Evolutionary conservation across 2,329 filamentous ascomycete species (phyloP).

Genomic region (Elsinoe perseae): DNA sequence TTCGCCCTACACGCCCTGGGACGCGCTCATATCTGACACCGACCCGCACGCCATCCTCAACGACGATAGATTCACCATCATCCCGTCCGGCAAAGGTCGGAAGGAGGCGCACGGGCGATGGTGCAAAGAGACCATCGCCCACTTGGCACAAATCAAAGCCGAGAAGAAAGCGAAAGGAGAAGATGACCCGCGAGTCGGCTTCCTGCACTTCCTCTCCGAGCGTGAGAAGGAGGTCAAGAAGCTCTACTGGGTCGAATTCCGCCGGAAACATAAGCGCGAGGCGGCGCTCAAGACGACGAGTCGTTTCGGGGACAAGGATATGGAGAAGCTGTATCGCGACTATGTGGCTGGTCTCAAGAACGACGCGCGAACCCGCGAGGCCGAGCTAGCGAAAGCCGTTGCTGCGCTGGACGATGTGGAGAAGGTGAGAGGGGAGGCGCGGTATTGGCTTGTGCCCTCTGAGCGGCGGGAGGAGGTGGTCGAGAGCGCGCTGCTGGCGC

Average conservation of each 20-base stretch:
- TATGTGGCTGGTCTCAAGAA: conserved; percentile 57
- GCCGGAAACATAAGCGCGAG: conserved; percentile 79
- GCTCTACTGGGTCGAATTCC: conserved; percentile 96
- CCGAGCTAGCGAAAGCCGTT: conserved; percentile 26
- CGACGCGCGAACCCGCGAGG: conserved; percentile 43
- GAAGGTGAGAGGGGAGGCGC: conserved; percentile 15
- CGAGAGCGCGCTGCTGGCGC: conserved; percentile 20
- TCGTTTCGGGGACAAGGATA: conserved; percentile 54
- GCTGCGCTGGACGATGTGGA: conserved; percentile 45
- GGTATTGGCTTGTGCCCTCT: conserved; percentile 18
- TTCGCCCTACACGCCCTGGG: conserved; percentile 86
- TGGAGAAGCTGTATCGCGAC: conserved; percentile 73
- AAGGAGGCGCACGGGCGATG: conserved; percentile 79
- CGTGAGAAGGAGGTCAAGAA: conserved; percentile 77
- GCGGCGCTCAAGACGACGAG: conserved; percentile 64
- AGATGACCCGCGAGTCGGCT: conserved; percentile 68
- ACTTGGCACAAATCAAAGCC: conserved; percentile 63
- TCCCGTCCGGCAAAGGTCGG: conserved; percentile 71
- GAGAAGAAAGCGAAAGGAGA: conserved; percentile 53
- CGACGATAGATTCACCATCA: conserved; percentile 76
- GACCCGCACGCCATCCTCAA: conserved; percentile 67
- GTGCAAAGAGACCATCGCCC: conserved; percentile 67
- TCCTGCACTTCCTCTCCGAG: conserved; percentile 70
- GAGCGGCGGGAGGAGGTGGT: conserved; percentile 26
- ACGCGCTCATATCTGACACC: conserved; percentile 64